Evolutionary conservation across 768 basidiomycete genomes (phyloP).

Genomic region (Tulasnella sp.): DNA sequence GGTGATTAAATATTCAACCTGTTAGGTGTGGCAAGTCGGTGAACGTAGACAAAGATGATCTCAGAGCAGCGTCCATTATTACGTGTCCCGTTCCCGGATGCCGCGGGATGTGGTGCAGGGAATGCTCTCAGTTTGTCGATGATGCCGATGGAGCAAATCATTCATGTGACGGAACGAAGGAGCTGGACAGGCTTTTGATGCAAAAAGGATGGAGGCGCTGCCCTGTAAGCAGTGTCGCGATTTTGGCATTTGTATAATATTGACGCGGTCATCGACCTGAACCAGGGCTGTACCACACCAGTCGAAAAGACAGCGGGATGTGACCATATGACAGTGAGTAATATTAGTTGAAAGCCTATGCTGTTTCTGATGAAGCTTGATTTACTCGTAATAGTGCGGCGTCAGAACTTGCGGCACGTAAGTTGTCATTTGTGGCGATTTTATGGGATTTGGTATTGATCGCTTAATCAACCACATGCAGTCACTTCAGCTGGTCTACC

Average conservation of each 20-base stretch:
- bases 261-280: not conserved
- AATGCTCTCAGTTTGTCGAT: conserved; percentile 36
- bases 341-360: too few relatives aligned
- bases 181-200: conserved; percentile 40
- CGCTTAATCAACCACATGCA: too few relatives aligned
- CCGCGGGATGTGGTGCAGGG: conserved; percentile 46
- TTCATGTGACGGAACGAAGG: conserved; percentile 46
- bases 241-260: not conserved
- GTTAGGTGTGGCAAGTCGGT: conserved; percentile 37
- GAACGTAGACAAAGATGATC: conserved; percentile 40
- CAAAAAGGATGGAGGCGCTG: conserved; percentile 50
- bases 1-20: too few relatives aligned
- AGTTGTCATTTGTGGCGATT: too few relatives aligned
- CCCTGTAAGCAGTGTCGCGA: conserved; percentile 29
- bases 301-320: not conserved
- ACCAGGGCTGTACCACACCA: conserved; percentile 4
- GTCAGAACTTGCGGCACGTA: too few relatives aligned
- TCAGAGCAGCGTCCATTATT: conserved; percentile 30
- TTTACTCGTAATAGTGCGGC: too few relatives aligned
- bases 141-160: conserved; percentile 31
- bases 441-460: too few relatives aligned
- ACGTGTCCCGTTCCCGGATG: conserved; percentile 40
- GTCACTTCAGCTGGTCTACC: too few relatives aligned
- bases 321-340: conserved; percentile 14
- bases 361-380: too few relatives aligned